These are phyloP conservation scores for Venustampulla echinocandica DNA, from an alignment of 495 filamentous ascomycete genomes.

Conservation along the genomic window DNA sequence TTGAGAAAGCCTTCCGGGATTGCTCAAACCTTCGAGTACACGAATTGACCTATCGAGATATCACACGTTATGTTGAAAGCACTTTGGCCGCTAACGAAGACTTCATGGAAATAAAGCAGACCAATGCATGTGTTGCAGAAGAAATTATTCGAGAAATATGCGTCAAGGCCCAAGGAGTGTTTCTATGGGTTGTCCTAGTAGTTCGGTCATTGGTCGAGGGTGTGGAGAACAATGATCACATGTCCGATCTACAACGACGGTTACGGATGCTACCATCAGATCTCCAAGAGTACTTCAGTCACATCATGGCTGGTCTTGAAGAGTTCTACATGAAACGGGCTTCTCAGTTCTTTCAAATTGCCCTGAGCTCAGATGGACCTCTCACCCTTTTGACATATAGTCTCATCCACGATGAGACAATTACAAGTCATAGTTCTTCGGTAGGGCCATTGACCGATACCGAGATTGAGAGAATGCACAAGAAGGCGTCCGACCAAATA, in stretches of 20 bases:
- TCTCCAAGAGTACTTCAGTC: conserved; percentile 8
- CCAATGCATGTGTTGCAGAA: not conserved
- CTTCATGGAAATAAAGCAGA: not conserved
- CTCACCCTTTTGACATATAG: no score
- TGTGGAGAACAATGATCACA: not conserved
- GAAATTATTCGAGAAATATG: conserved; percentile 22
- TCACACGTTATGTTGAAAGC: conserved; percentile 14
- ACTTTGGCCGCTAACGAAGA: not conserved
- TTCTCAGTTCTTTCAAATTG: not conserved
- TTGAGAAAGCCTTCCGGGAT: conserved; percentile 17
- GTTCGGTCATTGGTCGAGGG: not conserved
- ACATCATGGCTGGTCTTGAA: conserved; percentile 1
- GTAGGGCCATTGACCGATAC: no score
- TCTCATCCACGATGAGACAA: no score
- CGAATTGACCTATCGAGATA: conserved; percentile 19
- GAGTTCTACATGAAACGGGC: not conserved
- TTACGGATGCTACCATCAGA: conserved; percentile 6
- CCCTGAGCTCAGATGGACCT: no score
- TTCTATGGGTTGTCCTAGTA: conserved; percentile 29
- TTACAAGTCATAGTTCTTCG: no score
- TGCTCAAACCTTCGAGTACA: conserved; percentile 15
- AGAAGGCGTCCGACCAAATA: no score
- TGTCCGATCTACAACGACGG: not conserved
- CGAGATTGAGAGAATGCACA: no score
- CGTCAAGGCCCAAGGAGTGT: conserved; percentile 26